Conservation (phyloP, 768 basidiomycete genomes). For the Tylopilus intermedius region DNA sequence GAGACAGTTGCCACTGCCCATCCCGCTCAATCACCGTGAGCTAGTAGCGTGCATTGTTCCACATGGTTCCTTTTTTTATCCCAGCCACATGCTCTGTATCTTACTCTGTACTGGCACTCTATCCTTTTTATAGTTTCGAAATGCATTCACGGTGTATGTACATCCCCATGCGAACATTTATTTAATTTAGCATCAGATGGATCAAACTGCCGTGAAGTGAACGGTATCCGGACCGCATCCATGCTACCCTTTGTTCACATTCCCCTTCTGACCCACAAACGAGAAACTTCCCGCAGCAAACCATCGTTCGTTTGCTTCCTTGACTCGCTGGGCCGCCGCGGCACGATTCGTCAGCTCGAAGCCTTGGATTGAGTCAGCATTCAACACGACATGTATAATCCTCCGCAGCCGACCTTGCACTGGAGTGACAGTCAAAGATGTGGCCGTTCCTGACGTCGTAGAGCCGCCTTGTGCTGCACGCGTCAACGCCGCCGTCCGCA, state of each 20-base stretch:
- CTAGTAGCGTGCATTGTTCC: not conserved
- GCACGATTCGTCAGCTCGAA: slow-evolving; percentile 93
- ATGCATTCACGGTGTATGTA: slow-evolving; percentile 10
- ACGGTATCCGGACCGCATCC: not conserved
- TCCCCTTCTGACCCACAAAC: slow-evolving; percentile 59
- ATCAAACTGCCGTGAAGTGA: not conserved
- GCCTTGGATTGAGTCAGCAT: slow-evolving; percentile 36
- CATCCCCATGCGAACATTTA: slow-evolving; percentile 4
- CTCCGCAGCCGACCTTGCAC: slow-evolving; percentile 66
- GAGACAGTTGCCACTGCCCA: slow-evolving; percentile 51
- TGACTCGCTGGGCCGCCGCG: slow-evolving; percentile 79
- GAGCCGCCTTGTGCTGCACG: slow-evolving; percentile 59
- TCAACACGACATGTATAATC: not conserved
- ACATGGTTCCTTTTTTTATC: not conserved
- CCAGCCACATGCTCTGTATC: not conserved
- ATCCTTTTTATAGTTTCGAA: slow-evolving; percentile 15
- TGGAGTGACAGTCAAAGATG: slow-evolving; percentile 90
- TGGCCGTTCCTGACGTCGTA: slow-evolving; percentile 74
- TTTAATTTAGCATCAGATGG: not conserved
- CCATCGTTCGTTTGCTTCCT: slow-evolving; percentile 97
- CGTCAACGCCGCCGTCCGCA: slow-evolving; percentile 80
- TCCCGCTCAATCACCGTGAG: slow-evolving; percentile 33
- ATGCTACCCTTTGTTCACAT: slow-evolving; percentile 20
- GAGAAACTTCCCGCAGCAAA: slow-evolving; percentile 85
- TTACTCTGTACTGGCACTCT: slow-evolving; percentile 13